These are phyloP conservation scores for Oryza rufipogon DNA, from an alignment of 176 grass and related monocot species.

Conservation along the genomic window DNA sequence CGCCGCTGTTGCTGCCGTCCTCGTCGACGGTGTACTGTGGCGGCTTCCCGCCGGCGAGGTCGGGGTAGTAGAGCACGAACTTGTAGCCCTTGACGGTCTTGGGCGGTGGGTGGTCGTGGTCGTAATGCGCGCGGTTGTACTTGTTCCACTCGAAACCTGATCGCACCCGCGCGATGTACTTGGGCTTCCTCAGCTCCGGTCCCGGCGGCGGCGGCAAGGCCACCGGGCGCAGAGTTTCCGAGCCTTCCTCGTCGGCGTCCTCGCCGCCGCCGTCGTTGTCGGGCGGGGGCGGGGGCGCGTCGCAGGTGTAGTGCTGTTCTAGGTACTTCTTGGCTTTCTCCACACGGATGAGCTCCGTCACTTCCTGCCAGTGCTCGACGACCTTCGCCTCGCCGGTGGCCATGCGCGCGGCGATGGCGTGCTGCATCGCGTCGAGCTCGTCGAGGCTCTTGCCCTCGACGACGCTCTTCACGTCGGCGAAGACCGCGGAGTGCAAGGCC, in stretches of 20 bases:
- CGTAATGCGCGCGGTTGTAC: slow-evolving; percentile 54
- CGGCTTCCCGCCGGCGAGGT: not conserved
- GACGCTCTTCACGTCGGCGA: slow-evolving; percentile 22
- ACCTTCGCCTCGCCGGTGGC: slow-evolving; percentile 35
- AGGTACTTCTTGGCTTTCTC: slow-evolving; percentile 51
- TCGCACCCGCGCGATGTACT: slow-evolving; percentile 43
- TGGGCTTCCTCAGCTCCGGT: slow-evolving; percentile 25
- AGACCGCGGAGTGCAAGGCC: slow-evolving; percentile 14
- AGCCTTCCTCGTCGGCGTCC: slow-evolving; percentile 16
- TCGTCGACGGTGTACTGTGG: slow-evolving; percentile 43
- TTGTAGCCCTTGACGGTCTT: slow-evolving; percentile 47
- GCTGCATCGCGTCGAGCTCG: slow-evolving; percentile 28
- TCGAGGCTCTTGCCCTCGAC: slow-evolving; percentile 18
- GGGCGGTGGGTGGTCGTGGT: slow-evolving; percentile 38
- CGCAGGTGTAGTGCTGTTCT: not conserved
- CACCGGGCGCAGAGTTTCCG: not conserved
- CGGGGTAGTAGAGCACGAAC: slow-evolving; percentile 53
- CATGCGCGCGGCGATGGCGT: slow-evolving; percentile 26
- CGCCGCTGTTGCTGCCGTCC: not conserved
- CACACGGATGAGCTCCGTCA: slow-evolving; percentile 18
- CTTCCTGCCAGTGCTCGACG: slow-evolving; percentile 39
- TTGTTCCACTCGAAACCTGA: slow-evolving; percentile 51
- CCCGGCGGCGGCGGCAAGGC: not conserved
- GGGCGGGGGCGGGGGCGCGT: not conserved
- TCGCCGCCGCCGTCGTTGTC: not conserved